A percentile compares a stretch with the other conserved stretches of the same genome.
Evolutionary conservation across 1,284 basidiomycete species (phyloP).

Genomic region (Volvariella surrecta): DNA sequence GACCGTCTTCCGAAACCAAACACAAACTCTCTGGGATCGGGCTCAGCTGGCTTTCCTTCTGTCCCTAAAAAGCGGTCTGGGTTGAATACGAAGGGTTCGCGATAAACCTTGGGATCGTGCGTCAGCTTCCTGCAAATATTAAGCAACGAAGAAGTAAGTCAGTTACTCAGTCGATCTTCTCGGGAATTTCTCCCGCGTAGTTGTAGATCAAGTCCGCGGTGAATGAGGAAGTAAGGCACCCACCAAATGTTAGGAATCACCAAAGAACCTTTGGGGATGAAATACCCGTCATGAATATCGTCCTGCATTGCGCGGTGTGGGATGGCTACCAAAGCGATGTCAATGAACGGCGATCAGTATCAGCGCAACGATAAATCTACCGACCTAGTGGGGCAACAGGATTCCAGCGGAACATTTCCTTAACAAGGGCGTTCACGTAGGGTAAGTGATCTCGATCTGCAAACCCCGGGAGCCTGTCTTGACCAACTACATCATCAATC

Average conservation of each 20-base stretch:
- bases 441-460: slow-evolving; percentile 50
- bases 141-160: too few relatives aligned
- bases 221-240: slow-evolving; percentile 7
- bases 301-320: slow-evolving; percentile 46
- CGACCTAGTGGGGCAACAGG: slow-evolving; percentile 40
- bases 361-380: slow-evolving; percentile 8
- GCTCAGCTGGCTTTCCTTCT: slow-evolving; percentile 31
- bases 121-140: slow-evolving; percentile 31
- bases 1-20: slow-evolving; percentile 58
- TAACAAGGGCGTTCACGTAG: slow-evolving; percentile 49
- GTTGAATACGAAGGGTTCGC: slow-evolving; percentile 34
- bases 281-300: slow-evolving; percentile 42
- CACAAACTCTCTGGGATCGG: slow-evolving; percentile 43
- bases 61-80: slow-evolving; percentile 37
- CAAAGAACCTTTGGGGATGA: slow-evolving; percentile 43
- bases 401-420: slow-evolving; percentile 61
- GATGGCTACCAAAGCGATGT: slow-evolving; percentile 26
- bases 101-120: slow-evolving; percentile 38
- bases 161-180: too few relatives aligned
- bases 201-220: neutral
- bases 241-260: slow-evolving; percentile 44
- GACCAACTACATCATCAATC: slow-evolving; percentile 53
- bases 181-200: neutral
- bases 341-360: slow-evolving; percentile 2
- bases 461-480: slow-evolving; percentile 51